Evolutionary conservation across 208 protist species (phyloP).

Genomic region (Tritrichomonas foetus): DNA sequence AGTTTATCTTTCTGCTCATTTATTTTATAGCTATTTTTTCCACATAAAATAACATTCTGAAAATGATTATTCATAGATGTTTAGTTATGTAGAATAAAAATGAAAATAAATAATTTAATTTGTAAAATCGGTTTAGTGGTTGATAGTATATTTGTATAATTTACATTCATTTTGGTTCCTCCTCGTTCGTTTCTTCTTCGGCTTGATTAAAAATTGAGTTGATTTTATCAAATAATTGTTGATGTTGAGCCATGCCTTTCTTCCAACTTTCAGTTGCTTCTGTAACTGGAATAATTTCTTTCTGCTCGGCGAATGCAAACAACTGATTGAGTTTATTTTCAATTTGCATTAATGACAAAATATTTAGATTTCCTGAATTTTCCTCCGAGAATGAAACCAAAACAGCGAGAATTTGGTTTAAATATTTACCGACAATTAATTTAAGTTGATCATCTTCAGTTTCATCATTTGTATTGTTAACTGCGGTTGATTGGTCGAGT

Average conservation of each 20-base stretch:
- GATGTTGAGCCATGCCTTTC: neutral
- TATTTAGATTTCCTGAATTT: neutral
- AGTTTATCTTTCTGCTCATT: too few species aligned
- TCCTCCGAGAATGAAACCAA: neutral
- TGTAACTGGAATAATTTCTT: neutral
- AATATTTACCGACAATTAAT: neutral
- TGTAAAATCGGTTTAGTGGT: too few species aligned
- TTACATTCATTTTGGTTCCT: too few species aligned
- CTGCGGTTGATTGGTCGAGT: neutral
- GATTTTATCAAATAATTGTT: neutral
- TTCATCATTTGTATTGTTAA: neutral
- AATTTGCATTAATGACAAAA: neutral
- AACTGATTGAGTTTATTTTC: neutral
- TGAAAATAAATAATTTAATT: too few species aligned
- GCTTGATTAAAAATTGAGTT: neutral
- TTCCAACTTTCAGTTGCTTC: neutral
- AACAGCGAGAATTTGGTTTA: neutral
- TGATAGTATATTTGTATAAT: too few species aligned
- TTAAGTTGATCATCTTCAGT: slow-evolving; percentile 2
- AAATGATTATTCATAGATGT: too few species aligned
- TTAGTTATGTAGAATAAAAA: too few species aligned
- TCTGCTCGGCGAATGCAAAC: neutral
- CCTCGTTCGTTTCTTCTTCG: neutral
- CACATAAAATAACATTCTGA: too few species aligned
- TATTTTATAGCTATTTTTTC: too few species aligned